phyloP scores from a whole-genome alignment of 306 rosid species.

The Malus orientalis region DNA sequence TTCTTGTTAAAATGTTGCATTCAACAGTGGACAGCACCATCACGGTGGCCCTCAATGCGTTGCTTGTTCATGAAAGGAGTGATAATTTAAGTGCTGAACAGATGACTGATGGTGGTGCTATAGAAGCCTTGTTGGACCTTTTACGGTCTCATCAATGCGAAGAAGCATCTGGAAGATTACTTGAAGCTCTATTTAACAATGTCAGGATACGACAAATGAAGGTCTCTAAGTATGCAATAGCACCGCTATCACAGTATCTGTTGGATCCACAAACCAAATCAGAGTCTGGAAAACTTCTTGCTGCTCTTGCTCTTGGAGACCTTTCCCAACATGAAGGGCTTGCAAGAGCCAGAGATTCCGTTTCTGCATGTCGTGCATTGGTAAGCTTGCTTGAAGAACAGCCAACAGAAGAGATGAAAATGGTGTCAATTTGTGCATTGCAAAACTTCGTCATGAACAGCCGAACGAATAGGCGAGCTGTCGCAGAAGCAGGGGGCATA shows the following conservation, averaged over 20 bases:
- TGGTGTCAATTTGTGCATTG: slow-evolving; percentile 89
- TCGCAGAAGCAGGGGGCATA: slow-evolving; percentile 98
- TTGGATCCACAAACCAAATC: slow-evolving; percentile 89
- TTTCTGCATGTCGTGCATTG: slow-evolving; percentile 93
- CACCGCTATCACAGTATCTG: slow-evolving; percentile 86
- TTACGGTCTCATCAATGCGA: slow-evolving; percentile 93
- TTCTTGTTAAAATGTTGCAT: slow-evolving; percentile 88
- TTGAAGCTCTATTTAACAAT: slow-evolving; percentile 85
- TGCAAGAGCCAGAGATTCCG: slow-evolving; percentile 77
- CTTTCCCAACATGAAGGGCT: slow-evolving; percentile 85
- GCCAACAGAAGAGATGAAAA: slow-evolving; percentile 90
- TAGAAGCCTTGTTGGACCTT: slow-evolving; percentile 77
- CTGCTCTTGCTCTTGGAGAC: slow-evolving; percentile 85
- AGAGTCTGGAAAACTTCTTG: slow-evolving; percentile 80
- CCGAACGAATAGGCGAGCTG: slow-evolving; percentile 93
- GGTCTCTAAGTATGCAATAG: slow-evolving; percentile 84
- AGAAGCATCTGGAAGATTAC: slow-evolving; percentile 80
- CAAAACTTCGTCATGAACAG: slow-evolving; percentile 97
- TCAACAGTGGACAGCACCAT: slow-evolving; percentile 75
- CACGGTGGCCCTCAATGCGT: slow-evolving; percentile 64
- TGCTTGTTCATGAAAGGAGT: slow-evolving; percentile 66
- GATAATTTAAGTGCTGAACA: slow-evolving; percentile 77
- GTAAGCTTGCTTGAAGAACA: slow-evolving; percentile 92
- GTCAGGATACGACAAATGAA: slow-evolving; percentile 84
- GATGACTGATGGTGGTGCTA: slow-evolving; percentile 84